Evolutionary conservation across 164 flowering plant species (phyloP), one percentile per base, ranked within the genome.

Genomic region (Magnolia changhungtana): DNA sequence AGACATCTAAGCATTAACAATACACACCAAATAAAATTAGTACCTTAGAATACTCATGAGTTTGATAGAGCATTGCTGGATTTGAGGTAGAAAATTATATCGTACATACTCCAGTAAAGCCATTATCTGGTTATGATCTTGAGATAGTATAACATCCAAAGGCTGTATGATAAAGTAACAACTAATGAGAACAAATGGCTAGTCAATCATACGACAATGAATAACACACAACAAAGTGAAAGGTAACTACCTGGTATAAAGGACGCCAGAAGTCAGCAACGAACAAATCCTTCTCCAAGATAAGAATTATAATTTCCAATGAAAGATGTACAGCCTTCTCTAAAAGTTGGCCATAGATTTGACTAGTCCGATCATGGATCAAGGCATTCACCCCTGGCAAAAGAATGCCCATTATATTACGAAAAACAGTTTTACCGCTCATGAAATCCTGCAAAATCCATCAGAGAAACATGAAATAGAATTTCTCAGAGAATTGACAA

Each of bases 191-290:
- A 23, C 37, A 69, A 69, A 63, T 8, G 10, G 20, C 11, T 23
- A 14, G 37, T 29, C 37, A 29, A 75, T 51, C 29, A 27, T 5
- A 37, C 0, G 37, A 65, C 16, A 21, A 4, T 20, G 67, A 13
- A 63, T 2, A 50, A 23, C 51, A 27, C 24, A 5, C 63, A 69
- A 78, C 37, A 73, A 27, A 29, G 7, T 13, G n/a, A 65, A 55
- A 23, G 50, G 74, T 11, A 75, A 49, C 9, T 79, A 92, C 99
- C 95, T 91, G 98, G 78, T 88, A 96, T 8, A 94, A 67, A 77
- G 99, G 99, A 71, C 98, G 94, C 99, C 95, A 96, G 67, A 75
- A 89, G 82, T 96, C 99, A 84, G 97, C 87, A 80, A 96, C 85
- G 77, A 76, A 55, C 27, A 87, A 72, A 83, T 96, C 99, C 87